Percentiles rank a stretch among this genome's conserved stretches.
phyloP scores from a whole-genome alignment of 73 alveolate genomes.

The Paraurostyla sp. region DNA sequence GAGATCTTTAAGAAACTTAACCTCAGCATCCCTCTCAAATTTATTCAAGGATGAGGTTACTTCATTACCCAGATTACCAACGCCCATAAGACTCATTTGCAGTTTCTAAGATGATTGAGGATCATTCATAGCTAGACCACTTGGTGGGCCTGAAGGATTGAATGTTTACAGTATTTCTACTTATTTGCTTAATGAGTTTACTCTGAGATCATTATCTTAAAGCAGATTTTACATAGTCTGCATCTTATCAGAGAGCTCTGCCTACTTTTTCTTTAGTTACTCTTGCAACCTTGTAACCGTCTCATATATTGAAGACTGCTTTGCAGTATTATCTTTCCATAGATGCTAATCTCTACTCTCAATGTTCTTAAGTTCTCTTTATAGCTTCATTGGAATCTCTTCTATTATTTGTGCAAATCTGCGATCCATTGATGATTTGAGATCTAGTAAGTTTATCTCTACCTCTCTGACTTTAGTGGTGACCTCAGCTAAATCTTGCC shows the following conservation, averaged over 20 bases:
- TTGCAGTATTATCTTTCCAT: slow-evolving; percentile 75
- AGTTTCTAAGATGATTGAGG: background rate
- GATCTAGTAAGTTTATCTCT: slow-evolving; percentile 69
- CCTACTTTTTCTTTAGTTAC: background rate
- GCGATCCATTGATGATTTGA: slow-evolving; percentile 70
- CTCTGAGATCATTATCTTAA: slow-evolving; percentile 4
- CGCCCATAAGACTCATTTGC: background rate
- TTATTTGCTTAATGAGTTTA: background rate
- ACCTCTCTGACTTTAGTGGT: slow-evolving; percentile 59
- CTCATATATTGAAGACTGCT: slow-evolving; percentile 36
- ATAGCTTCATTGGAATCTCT: slow-evolving; percentile 77
- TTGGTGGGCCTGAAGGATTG: background rate
- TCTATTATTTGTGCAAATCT: slow-evolving; percentile 67
- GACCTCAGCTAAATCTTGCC: slow-evolving; percentile 58
- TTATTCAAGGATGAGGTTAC: background rate
- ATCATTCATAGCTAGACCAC: background rate
- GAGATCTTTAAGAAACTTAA: slow-evolving; percentile 60
- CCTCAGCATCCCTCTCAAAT: slow-evolving; percentile 55
- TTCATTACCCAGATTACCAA: background rate
- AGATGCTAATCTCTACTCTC: slow-evolving; percentile 72
- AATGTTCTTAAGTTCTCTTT: slow-evolving; percentile 73
- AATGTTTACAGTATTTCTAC: background rate
- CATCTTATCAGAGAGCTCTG: background rate
- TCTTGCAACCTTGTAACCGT: slow-evolving; percentile 5
- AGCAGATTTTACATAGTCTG: background rate